Evolutionary conservation across 2,329 filamentous ascomycete species (phyloP).

Genomic region (Domatiomyces globalis): DNA sequence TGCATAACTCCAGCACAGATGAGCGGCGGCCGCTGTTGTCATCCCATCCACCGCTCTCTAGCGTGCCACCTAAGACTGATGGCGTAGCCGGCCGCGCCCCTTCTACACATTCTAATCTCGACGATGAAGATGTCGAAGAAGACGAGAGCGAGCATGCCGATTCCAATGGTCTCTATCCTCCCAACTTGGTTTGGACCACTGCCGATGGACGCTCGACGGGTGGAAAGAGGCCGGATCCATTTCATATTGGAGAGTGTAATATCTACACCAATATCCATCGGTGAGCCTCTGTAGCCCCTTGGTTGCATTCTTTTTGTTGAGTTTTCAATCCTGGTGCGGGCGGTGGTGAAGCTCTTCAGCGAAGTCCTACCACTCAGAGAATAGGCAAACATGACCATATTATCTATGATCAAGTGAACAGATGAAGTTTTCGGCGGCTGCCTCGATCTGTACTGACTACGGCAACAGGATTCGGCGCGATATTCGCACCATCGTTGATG

Average conservation of each 20-base stretch:
- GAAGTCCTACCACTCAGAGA: too few relatives aligned
- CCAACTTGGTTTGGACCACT: slow-evolving; percentile 16
- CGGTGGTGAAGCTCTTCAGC: background rate
- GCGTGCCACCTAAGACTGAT: too few relatives aligned
- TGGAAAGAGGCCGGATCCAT: slow-evolving; percentile 8
- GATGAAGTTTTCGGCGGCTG: slow-evolving; percentile 9
- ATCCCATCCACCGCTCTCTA: too few relatives aligned
- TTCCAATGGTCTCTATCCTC: slow-evolving; percentile 18
- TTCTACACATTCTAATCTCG: background rate
- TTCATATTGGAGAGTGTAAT: slow-evolving; percentile 11
- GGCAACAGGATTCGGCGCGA: slow-evolving; percentile 18
- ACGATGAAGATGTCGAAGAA: background rate
- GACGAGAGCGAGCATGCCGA: slow-evolving; percentile 13
- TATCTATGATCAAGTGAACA: background rate
- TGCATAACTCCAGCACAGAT: background rate
- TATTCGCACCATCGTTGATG: slow-evolving; percentile 31
- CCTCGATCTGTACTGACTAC: background rate
- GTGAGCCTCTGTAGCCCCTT: slow-evolving; percentile 3
- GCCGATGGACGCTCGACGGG: slow-evolving; percentile 1
- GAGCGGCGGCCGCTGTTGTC: background rate
- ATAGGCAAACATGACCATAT: too few relatives aligned
- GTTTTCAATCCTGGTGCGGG: background rate
- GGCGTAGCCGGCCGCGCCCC: too few relatives aligned
- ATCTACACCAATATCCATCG: slow-evolving; percentile 17
- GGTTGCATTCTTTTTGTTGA: background rate